Conservation (phyloP, 257 asterid genomes). For the Solanum gracilifrons region DNA sequence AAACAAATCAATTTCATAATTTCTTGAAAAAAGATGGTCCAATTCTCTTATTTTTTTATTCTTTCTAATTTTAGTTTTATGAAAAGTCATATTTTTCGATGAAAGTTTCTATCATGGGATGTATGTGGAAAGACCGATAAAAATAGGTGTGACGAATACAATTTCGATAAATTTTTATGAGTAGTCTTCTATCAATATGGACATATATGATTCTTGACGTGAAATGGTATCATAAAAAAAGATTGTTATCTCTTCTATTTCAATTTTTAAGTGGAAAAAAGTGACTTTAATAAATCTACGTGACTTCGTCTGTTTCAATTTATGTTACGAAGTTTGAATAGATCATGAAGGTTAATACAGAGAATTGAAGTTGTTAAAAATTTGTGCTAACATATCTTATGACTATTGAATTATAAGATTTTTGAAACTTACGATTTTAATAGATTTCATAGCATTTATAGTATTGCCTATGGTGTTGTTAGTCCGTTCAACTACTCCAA, state of each 20-base stretch:
- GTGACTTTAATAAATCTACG: background rate
- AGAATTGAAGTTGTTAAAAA: background rate
- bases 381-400: background rate
- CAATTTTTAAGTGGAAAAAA: background rate
- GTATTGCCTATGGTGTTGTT: background rate
- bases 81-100: background rate
- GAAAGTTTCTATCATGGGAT: background rate
- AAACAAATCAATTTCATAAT: background rate
- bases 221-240: background rate
- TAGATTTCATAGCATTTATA: background rate
- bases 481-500: slow-evolving; percentile 4
- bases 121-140: background rate
- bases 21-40: background rate
- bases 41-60: background rate
- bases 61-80: background rate
- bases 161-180: background rate
- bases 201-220: background rate
- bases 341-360: background rate
- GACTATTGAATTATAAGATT: background rate
- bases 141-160: background rate
- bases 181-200: background rate
- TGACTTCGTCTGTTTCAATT: background rate
- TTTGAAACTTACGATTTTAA: background rate
- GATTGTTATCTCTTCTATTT: background rate
- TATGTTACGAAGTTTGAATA: background rate